Base-by-base conservation (phyloP, 495 filamentous ascomycete species). In the Aspergillus saccharolyticus region DNA sequence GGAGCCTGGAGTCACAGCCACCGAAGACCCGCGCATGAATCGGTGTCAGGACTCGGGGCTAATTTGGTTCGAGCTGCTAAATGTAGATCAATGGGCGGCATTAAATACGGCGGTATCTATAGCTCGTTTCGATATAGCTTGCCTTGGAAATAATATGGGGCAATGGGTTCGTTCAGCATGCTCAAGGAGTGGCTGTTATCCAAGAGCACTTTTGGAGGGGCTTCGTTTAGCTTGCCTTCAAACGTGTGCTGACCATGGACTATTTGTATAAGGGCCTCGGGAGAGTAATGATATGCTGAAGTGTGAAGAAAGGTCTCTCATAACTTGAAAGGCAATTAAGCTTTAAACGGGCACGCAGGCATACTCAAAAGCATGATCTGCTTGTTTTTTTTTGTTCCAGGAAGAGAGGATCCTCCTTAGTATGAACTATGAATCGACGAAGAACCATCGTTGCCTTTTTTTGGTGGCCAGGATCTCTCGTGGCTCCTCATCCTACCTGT, bases 331-430 rank as follows among this genome's bases (percentile, higher is more conserved):
- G 33, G 33, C 14, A 30, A 17, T 30, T 50, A 50, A 50, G 47
- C 47, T 50, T 50, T 30, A 50, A 47, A 50, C 47, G 47, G 47
- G 47, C 47, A 50, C 47, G 28, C 30, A 50, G 22, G 47, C 47
- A 50, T 1, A 25, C 46, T 49, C 46, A 49, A 49, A 21, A 24
- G n/a, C 15, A 50, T 28, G 15, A 50, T n/a, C 47, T 50, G 28
- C 47, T 28, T 28, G 25, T 9, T 28, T n/a, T 24, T 50, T 17
- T 24, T 28, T 28, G 25, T 9, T 28, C 21, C 21, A 50, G 24
- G 46, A 21, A 18, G 21, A 17, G 24, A 22, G 10, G 20, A 48
- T 16, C 16, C 18, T 22, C 10, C 2, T 12, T 39, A 39, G 33
- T 39, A 39, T 39, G 33, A 39, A 39, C 33, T 8, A 39, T 39